These are phyloP conservation scores for Scutellaria galericulata DNA, from an alignment of 257 asterid species.

Conservation along the genomic window DNA sequence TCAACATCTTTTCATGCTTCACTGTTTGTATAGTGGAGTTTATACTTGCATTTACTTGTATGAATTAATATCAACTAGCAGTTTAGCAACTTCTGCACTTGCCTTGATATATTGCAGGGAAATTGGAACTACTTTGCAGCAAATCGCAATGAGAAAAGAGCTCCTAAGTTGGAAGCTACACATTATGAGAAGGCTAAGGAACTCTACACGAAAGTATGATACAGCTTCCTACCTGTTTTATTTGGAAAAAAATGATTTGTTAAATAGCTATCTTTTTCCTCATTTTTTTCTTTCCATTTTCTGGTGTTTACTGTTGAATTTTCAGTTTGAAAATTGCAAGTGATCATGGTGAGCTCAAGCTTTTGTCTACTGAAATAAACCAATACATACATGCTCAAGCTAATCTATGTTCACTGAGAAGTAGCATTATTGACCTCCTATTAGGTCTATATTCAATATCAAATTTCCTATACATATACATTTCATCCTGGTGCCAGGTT, in stretches of 20 bases:
- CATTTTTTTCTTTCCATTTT: neutral
- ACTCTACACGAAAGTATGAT: slow-evolving; percentile 81
- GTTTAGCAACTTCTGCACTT: slow-evolving; percentile 36
- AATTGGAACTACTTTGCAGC: slow-evolving; percentile 95
- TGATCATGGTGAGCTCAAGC: slow-evolving; percentile 2
- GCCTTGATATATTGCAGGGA: slow-evolving; percentile 59
- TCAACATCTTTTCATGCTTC: slow-evolving; percentile 9
- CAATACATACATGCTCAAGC: neutral
- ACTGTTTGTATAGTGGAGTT: slow-evolving; percentile 22
- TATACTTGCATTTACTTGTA: slow-evolving; percentile 25
- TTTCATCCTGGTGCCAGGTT: slow-evolving; percentile 59
- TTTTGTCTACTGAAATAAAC: slow-evolving; percentile 4
- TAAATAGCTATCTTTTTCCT: slow-evolving; percentile 1
- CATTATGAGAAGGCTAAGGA: slow-evolving; percentile 99
- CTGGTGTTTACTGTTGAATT: neutral
- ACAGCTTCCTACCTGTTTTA: slow-evolving; percentile 31
- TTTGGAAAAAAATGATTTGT: slow-evolving; percentile 34
- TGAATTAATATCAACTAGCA: slow-evolving; percentile 25
- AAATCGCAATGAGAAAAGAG: slow-evolving; percentile 88
- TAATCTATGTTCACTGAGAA: slow-evolving; percentile 11
- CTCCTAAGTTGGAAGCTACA: slow-evolving; percentile 93
- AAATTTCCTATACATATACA: slow-evolving; percentile 23
- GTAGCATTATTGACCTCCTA: slow-evolving; percentile 16
- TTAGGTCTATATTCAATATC: slow-evolving; percentile 22
- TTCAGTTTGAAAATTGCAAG: slow-evolving; percentile 1